A percentile compares a stretch with the other conserved stretches of the same genome.
phyloP scores from a whole-genome alignment of 148 eudicot genomes.

The Chenopodium berlandieri region DNA sequence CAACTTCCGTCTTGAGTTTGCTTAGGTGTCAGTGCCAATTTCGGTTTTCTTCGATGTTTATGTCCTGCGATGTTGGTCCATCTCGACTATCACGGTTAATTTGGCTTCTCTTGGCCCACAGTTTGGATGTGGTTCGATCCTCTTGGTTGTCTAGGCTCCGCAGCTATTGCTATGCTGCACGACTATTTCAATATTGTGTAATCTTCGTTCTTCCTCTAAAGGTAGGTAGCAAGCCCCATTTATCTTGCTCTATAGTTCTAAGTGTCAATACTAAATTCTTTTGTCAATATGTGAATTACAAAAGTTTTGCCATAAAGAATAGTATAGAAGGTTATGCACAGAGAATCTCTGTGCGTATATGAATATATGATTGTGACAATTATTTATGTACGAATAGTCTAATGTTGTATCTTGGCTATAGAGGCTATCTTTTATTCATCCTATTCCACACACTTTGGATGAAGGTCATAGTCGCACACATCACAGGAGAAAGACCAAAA shows the following conservation, averaged over 20 bases:
- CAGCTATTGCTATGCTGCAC: too few relatives aligned
- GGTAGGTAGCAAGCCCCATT: too few relatives aligned
- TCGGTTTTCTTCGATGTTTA: too few relatives aligned
- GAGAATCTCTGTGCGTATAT: not conserved
- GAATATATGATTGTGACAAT: not conserved
- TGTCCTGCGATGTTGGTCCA: too few relatives aligned
- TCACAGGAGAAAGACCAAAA: constrained; percentile 61
- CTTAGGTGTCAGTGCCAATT: too few relatives aligned
- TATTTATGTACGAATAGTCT: not conserved
- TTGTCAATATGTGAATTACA: not conserved
- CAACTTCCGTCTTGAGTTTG: too few relatives aligned
- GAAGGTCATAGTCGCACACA: constrained; percentile 61
- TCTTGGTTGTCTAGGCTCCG: too few relatives aligned
- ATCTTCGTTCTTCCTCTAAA: too few relatives aligned
- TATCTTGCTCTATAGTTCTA: not conserved
- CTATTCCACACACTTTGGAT: constrained; percentile 45
- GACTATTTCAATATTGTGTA: too few relatives aligned
- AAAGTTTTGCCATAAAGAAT: not conserved
- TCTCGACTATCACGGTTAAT: too few relatives aligned
- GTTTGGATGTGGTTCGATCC: too few relatives aligned
- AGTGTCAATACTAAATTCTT: not conserved
- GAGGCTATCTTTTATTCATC: not conserved
- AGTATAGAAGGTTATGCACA: not conserved
- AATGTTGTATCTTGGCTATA: not conserved
- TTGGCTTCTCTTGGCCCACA: too few relatives aligned